These are phyloP conservation scores for Aquilaria agallochum DNA, from an alignment of 441 rosid genomes.

Conservation along the genomic window DNA sequence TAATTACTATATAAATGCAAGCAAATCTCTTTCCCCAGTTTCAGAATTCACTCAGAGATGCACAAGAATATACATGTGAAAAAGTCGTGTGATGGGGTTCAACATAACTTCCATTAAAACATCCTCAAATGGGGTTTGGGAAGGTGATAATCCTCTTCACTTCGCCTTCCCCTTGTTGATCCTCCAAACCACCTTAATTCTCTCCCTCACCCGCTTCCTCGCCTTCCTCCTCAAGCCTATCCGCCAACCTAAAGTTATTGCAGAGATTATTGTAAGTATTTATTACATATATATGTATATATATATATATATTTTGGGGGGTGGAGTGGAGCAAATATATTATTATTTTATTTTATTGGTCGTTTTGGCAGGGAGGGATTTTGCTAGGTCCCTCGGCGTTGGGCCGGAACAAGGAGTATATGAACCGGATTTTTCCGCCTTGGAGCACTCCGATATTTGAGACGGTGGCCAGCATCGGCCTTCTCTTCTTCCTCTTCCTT, in stretches of 20 bases:
- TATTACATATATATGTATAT: not conserved
- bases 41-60: too few species aligned
- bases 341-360: too few species aligned
- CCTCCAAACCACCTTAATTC: slow-evolving; percentile 50
- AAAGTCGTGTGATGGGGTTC: not conserved
- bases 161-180: slow-evolving; percentile 57
- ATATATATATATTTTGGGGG: too few species aligned
- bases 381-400: slow-evolving; percentile 71
- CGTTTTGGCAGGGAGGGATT: slow-evolving; percentile 45
- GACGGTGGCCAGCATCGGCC: slow-evolving; percentile 59
- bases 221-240: slow-evolving; percentile 51
- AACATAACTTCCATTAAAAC: slow-evolving; percentile 48
- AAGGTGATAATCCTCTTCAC: slow-evolving; percentile 55
- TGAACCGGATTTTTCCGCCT: slow-evolving; percentile 41
- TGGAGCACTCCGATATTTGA: slow-evolving; percentile 53
- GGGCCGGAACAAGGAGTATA: slow-evolving; percentile 41
- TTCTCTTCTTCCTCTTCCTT: slow-evolving; percentile 54
- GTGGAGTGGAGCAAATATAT: too few species aligned
- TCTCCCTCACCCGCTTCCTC: slow-evolving; percentile 40
- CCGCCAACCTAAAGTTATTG: slow-evolving; percentile 57
- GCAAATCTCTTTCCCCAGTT: too few species aligned
- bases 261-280: slow-evolving; percentile 53
- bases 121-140: slow-evolving; percentile 71
- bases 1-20: too few species aligned
- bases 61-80: too few species aligned